A percentile compares a stretch with the other conserved stretches of the same genome.
phyloP scores from a whole-genome alignment of 2,329 filamentous ascomycete genomes.

The Penicillium sp. region DNA sequence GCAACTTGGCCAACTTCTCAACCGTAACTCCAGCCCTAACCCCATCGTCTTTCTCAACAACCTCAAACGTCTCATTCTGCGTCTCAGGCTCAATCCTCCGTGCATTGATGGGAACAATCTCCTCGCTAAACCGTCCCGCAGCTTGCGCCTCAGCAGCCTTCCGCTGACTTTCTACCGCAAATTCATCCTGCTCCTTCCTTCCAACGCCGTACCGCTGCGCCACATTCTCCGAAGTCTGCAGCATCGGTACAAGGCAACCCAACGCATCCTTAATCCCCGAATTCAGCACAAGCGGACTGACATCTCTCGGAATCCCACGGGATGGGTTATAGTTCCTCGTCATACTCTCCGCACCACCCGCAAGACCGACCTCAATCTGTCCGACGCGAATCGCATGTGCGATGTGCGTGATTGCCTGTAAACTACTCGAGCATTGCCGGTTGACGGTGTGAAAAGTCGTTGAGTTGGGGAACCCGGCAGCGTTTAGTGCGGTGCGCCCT shows the following conservation, averaged over 20 bases:
- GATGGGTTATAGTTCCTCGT: conserved; percentile 45
- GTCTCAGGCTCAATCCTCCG: conserved; percentile 74
- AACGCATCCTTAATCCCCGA: conserved; percentile 62
- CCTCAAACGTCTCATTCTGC: conserved; percentile 73
- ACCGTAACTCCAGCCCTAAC: conserved; percentile 84
- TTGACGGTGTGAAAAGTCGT: conserved; percentile 79
- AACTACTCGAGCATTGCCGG: conserved; percentile 92
- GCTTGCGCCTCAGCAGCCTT: conserved; percentile 86
- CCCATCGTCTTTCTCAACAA: conserved; percentile 70
- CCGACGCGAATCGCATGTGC: conserved; percentile 79
- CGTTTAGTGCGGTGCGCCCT: conserved; percentile 80
- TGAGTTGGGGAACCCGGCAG: conserved; percentile 89
- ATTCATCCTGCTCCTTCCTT: conserved; percentile 78
- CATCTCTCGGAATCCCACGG: conserved; percentile 32
- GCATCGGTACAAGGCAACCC: conserved; percentile 91
- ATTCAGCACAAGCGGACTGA: conserved; percentile 26
- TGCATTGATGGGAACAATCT: conserved; percentile 87
- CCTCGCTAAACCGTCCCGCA: conserved; percentile 82
- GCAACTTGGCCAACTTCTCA: conserved; percentile 78
- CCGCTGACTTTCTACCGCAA: conserved; percentile 80
- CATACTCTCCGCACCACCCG: conserved; percentile 90
- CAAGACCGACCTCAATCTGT: conserved; percentile 82
- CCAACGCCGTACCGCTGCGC: conserved; percentile 82
- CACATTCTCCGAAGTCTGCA: conserved; percentile 94
- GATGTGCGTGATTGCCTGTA: conserved; percentile 91